These are phyloP conservation scores for Paecilomyces fulvus DNA, from an alignment of 2,329 filamentous ascomycete species.

Conservation along the genomic window DNA sequence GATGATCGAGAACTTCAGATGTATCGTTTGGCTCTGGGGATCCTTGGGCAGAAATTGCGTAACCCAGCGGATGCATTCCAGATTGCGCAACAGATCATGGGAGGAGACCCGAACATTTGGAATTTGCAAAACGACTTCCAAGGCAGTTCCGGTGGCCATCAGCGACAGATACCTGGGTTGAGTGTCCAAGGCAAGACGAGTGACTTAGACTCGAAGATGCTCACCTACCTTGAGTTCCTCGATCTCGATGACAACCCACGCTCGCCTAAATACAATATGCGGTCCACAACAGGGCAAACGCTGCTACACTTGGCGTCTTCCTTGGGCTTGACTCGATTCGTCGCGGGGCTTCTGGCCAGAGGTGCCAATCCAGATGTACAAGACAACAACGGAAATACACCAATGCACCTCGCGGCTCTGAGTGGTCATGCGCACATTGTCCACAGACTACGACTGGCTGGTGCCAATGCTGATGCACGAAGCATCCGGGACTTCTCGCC, in stretches of 20 bases:
- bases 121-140: conserved; percentile 35
- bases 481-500: conserved; percentile 63
- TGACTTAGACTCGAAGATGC: conserved; percentile 58
- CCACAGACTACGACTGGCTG: conserved; percentile 61
- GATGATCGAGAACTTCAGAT: conserved; percentile 41
- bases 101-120: conserved; percentile 42
- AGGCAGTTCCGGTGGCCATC: conserved; percentile 36
- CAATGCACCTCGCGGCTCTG: conserved; percentile 72
- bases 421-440: conserved; percentile 69
- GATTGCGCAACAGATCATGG: conserved; percentile 41
- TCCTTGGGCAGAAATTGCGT: conserved; percentile 39
- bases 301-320: conserved; percentile 74
- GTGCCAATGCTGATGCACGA: conserved; percentile 62
- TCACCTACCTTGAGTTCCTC: conserved; percentile 69
- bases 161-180: conserved; percentile 36
- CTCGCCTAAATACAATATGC: conserved; percentile 58
- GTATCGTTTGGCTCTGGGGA: conserved; percentile 36
- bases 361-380: conserved; percentile 68
- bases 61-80: conserved; percentile 41
- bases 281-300: conserved; percentile 61
- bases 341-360: conserved; percentile 65
- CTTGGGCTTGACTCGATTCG: conserved; percentile 65
- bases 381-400: conserved; percentile 72
- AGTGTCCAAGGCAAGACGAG: conserved; percentile 34
- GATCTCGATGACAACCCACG: conserved; percentile 67